Percentiles rank a stretch among this genome's conserved stretches.
Conservation (phyloP, 1,284 basidiomycete species). For the Agroathelia rolfsii region DNA sequence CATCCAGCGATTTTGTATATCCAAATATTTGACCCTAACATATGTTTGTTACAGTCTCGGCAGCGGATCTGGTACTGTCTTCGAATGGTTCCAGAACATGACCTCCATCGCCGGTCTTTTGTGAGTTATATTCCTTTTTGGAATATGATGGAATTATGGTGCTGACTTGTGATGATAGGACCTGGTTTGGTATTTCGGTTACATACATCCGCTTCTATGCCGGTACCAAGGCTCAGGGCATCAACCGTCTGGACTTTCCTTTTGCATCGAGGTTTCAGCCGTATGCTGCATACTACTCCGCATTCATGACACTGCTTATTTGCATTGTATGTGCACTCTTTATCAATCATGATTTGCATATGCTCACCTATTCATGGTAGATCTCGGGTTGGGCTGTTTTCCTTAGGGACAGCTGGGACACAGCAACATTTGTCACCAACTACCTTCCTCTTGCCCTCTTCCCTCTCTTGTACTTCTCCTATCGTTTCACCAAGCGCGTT, state of each 20-base stretch:
- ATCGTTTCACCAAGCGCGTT: slow-evolving; percentile 30
- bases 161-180: no score
- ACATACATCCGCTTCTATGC: slow-evolving; percentile 53
- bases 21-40: slow-evolving; percentile 18
- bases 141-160: slow-evolving; percentile 44
- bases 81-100: slow-evolving; percentile 51
- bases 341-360: background rate
- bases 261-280: slow-evolving; percentile 47
- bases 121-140: slow-evolving; percentile 10
- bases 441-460: slow-evolving; percentile 57
- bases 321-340: slow-evolving; percentile 27
- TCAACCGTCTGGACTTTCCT: slow-evolving; percentile 45
- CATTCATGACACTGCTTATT: slow-evolving; percentile 31
- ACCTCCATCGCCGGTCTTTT: slow-evolving; percentile 10
- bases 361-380: slow-evolving; percentile 11
- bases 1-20: slow-evolving; percentile 6
- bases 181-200: slow-evolving; percentile 55
- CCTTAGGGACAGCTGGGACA: slow-evolving; percentile 25
- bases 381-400: slow-evolving; percentile 37
- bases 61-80: slow-evolving; percentile 38
- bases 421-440: slow-evolving; percentile 31
- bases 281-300: slow-evolving; percentile 48
- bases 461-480: slow-evolving; percentile 42
- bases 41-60: slow-evolving; percentile 37
- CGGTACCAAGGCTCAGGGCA: slow-evolving; percentile 60